A percentile compares a stretch with the other conserved stretches of the same genome.
phyloP scores from a whole-genome alignment of 768 basidiomycete species.

The Kwoniella dendrophila region DNA sequence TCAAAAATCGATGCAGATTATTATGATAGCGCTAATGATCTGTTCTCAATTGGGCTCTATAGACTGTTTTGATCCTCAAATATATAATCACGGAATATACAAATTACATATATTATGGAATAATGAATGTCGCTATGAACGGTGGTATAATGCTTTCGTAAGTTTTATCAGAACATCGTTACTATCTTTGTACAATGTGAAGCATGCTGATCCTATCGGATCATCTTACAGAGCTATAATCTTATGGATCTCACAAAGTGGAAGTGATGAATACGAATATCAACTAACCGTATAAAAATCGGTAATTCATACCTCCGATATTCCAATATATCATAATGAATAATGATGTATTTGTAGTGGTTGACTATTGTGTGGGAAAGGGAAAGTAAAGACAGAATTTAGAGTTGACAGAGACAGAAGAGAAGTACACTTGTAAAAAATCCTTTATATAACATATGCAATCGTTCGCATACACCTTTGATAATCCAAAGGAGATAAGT shows the following conservation, averaged over 20 bases:
- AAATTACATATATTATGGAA: conserved; percentile 81
- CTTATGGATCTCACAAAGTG: conserved; percentile 88
- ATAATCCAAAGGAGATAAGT: no score
- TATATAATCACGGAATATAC: conserved; percentile 77
- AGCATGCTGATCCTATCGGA: conserved; percentile 11
- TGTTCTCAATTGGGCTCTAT: conserved; percentile 12
- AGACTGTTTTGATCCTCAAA: conserved; percentile 89
- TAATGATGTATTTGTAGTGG: no score
- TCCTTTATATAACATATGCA: no score
- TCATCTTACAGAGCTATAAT: conserved; percentile 70
- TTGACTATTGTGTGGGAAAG: no score
- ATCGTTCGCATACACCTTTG: no score
- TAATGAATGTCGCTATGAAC: conserved; percentile 94
- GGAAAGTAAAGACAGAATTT: no score
- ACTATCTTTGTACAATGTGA: no score
- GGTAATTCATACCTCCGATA: background rate
- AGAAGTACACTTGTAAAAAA: no score
- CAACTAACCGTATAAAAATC: conserved; percentile 68
- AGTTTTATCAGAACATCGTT: conserved; percentile 12
- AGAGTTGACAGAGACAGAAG: no score
- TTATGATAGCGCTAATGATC: background rate
- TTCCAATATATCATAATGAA: background rate
- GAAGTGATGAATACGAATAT: conserved; percentile 88
- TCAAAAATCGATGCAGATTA: background rate
- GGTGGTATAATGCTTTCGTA: conserved; percentile 62